Evolutionary conservation across 306 rosid species (phyloP).

Genomic region (Datisca glomerata): DNA sequence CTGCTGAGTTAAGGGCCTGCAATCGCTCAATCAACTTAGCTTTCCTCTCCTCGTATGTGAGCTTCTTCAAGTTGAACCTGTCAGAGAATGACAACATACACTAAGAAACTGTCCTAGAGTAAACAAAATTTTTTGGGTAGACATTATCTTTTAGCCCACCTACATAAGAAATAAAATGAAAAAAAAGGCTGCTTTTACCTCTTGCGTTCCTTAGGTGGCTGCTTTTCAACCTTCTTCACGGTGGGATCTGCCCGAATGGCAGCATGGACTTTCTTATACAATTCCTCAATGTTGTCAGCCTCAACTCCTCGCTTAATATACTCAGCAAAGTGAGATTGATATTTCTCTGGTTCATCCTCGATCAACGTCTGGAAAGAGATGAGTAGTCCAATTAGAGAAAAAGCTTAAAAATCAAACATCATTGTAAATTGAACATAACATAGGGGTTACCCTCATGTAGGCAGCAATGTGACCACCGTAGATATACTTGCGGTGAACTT

Average conservation of each 20-base stretch:
- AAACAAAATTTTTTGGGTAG: too few relatives aligned
- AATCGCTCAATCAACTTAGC: slow-evolving; percentile 42
- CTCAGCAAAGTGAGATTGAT: slow-evolving; percentile 51
- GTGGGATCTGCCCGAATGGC: slow-evolving; percentile 57
- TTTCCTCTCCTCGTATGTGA: slow-evolving; percentile 76
- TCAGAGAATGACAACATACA: too few relatives aligned
- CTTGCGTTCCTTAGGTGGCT: slow-evolving; percentile 36
- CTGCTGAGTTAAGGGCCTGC: slow-evolving; percentile 48
- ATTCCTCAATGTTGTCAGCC: slow-evolving; percentile 36
- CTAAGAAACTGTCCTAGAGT: too few relatives aligned
- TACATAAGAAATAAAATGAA: background rate
- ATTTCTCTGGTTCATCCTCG: slow-evolving; percentile 70
- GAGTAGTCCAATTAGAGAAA: background rate
- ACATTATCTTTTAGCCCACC: background rate
- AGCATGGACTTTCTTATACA: slow-evolving; percentile 66
- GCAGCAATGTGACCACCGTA: slow-evolving; percentile 55
- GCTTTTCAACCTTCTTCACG: slow-evolving; percentile 26
- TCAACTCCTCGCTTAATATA: slow-evolving; percentile 45
- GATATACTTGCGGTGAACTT: slow-evolving; percentile 58
- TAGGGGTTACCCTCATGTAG: slow-evolving; percentile 34
- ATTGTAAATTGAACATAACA: background rate
- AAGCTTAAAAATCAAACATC: background rate
- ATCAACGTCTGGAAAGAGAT: slow-evolving; percentile 19
- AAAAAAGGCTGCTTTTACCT: slow-evolving; percentile 14
- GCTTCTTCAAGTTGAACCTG: slow-evolving; percentile 57